A percentile compares a stretch with the other conserved stretches of the same genome.
These are phyloP conservation scores for Lignosus rhinocerotis DNA, from an alignment of 1,284 basidiomycete genomes.

Conservation along the genomic window DNA sequence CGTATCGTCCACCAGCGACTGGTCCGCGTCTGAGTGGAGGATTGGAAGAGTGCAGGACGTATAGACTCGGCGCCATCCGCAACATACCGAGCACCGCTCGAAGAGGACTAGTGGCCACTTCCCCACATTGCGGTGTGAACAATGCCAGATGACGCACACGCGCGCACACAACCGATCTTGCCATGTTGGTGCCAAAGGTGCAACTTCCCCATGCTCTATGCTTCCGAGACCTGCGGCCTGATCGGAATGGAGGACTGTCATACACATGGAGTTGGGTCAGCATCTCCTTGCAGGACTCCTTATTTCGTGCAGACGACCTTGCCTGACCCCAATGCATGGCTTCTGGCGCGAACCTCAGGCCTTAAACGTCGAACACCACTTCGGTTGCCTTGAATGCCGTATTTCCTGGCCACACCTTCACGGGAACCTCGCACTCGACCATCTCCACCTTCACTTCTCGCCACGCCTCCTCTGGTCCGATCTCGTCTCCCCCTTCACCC, in stretches of 20 bases:
- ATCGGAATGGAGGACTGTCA: background rate
- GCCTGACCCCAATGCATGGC: background rate
- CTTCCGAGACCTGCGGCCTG: background rate
- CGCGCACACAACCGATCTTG: constrained; percentile 8
- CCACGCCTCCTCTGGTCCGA: constrained; percentile 66
- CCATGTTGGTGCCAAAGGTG: background rate
- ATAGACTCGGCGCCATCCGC: constrained; percentile 3
- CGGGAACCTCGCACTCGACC: constrained; percentile 90
- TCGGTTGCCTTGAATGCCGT: constrained; percentile 84
- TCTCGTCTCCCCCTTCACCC: constrained; percentile 57
- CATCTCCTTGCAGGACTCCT: background rate
- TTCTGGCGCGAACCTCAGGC: background rate
- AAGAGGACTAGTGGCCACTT: background rate
- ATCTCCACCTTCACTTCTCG: constrained; percentile 68
- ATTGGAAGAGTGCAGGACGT: background rate
- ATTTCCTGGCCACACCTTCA: constrained; percentile 85
- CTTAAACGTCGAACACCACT: constrained; percentile 73
- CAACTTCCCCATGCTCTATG: background rate
- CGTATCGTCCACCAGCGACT: constrained; percentile 5
- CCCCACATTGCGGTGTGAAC: background rate
- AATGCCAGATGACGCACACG: too few species aligned
- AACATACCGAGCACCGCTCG: constrained; percentile 9
- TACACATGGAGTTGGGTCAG: background rate
- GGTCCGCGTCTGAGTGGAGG: constrained; percentile 5
- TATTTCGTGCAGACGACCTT: background rate